Percentiles rank a stretch among this genome's conserved stretches.
phyloP scores from a whole-genome alignment of 2,329 filamentous ascomycete species.

The Pseudovirgaria hyperparasitica region DNA sequence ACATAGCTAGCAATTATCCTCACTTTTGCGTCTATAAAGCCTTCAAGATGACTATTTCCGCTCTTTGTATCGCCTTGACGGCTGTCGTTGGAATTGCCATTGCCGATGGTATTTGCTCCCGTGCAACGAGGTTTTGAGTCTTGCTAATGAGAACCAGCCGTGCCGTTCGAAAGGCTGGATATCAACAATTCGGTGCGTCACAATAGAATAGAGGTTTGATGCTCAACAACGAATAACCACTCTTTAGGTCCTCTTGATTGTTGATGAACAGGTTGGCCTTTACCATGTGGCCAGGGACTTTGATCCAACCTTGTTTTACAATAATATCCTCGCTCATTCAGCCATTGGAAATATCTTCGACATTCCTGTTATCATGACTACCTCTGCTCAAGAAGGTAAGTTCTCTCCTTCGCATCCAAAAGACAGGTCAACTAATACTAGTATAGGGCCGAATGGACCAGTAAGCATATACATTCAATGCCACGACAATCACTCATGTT shows the following conservation, averaged over 20 bases:
- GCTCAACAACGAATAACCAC: too few species aligned
- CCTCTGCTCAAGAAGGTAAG: constrained; percentile 47
- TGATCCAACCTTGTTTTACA: constrained; percentile 49
- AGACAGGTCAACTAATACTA: neutral
- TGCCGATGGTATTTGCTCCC: too few species aligned
- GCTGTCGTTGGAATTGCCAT: too few species aligned
- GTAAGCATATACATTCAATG: too few species aligned
- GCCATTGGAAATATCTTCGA: constrained; percentile 53
- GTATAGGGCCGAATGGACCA: neutral
- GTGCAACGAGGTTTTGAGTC: too few species aligned
- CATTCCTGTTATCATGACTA: constrained; percentile 57
- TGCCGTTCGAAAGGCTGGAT: neutral
- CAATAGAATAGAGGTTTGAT: neutral
- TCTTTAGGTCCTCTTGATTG: constrained; percentile 42
- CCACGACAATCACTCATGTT: too few species aligned
- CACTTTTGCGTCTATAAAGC: too few species aligned
- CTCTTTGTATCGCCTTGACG: too few species aligned
- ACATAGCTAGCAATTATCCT: too few species aligned
- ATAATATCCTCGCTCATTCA: constrained; percentile 56
- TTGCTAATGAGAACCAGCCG: too few species aligned
- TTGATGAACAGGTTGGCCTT: constrained; percentile 49
- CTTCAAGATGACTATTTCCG: too few species aligned
- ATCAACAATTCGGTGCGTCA: neutral
- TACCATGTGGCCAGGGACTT: constrained; percentile 52
- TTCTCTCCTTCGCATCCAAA: neutral